A percentile compares a stretch with the other conserved stretches of the same genome.
phyloP scores from a whole-genome alignment of 306 rosid species.

The Hippophae gyantsensis region DNA sequence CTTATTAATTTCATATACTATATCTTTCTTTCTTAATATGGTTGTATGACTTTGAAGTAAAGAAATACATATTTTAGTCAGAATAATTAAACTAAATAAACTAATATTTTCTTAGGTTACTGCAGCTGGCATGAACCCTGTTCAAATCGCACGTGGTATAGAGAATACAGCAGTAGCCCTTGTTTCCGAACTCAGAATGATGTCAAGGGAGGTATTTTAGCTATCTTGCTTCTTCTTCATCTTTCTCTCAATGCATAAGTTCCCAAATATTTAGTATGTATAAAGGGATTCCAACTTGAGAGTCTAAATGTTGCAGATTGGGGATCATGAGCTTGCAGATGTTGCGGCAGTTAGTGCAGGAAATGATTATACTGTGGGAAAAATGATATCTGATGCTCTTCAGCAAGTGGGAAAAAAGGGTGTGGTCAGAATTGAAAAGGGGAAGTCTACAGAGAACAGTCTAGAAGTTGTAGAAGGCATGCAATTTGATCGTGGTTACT shows the following conservation, averaged over 20 bases:
- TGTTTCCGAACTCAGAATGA: conserved; percentile 62
- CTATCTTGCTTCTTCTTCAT: conserved; percentile 6
- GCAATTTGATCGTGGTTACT: conserved; percentile 83
- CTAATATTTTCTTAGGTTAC: conserved; percentile 45
- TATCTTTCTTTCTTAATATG: neutral
- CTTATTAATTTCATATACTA: neutral
- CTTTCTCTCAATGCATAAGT: neutral
- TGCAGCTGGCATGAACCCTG: conserved; percentile 85
- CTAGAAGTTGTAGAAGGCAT: conserved; percentile 86
- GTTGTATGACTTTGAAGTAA: no score
- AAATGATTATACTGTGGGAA: conserved; percentile 67
- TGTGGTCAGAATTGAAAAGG: conserved; percentile 73
- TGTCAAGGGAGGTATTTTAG: conserved; percentile 63
- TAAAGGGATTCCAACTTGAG: no score
- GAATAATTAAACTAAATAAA: neutral
- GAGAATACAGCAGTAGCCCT: conserved; percentile 76
- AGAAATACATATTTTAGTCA: neutral
- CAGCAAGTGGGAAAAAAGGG: conserved; percentile 69
- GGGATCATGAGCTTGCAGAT: conserved; percentile 68
- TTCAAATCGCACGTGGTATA: conserved; percentile 84
- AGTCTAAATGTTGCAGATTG: conserved; percentile 39
- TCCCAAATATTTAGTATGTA: no score
- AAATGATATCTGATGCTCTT: conserved; percentile 73
- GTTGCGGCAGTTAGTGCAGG: conserved; percentile 93
- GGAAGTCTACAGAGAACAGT: conserved; percentile 49